Evolutionary conservation across 192 early-diverging fungal genomes (phyloP), one percentile per base, ranked within the genome.

Genomic region (Coemansia sp.): DNA sequence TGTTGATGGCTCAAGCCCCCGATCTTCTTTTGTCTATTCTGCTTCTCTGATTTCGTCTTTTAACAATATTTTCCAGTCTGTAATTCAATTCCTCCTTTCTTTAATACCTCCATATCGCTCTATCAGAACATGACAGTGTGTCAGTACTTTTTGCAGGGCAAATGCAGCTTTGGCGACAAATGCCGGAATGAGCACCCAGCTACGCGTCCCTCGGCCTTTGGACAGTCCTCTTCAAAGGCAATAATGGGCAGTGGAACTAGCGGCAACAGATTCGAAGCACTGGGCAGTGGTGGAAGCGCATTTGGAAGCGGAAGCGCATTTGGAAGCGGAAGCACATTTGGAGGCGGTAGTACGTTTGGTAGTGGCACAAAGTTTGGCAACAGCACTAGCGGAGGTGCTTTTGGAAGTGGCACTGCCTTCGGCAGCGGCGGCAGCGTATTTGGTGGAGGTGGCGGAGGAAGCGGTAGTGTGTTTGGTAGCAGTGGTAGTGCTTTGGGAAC

Each of bases 131-230:
- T 81, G 73, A 14, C 63, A 1, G 74, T 81, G 17, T 81, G 79
- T 36, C 64, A 81, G 48, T 81, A 76, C 64, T 91, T 87, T 69
- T 77, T 81, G 53, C 78, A 87, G 59, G 85, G 87, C 7, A 84
- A 71, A 13, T 91, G 89, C 73, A 77, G 46, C 27, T 86, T 81
- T 48, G 89, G 89, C 39, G 75, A 73, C 44, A 76, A 72, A 31
- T 91, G 89, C 63, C 84, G 77, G 5, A 81, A 84, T 59, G 83
- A 86, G 59, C 89, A 91, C 62, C 84, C 74, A 5, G 62, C 67
- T 44, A 78, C 64, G 14, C 71, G 62, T 40, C 72, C 74, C 19
- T 77, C 78, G 2, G 79, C 69, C 36, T 83, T 84, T 62, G 77
- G 83, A 2, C 72, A 84, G 29, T 75, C 81, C 8, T 63, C 76